Base-by-base conservation (phyloP, 768 basidiomycete genomes). In the Serendipita vermifera region DNA sequence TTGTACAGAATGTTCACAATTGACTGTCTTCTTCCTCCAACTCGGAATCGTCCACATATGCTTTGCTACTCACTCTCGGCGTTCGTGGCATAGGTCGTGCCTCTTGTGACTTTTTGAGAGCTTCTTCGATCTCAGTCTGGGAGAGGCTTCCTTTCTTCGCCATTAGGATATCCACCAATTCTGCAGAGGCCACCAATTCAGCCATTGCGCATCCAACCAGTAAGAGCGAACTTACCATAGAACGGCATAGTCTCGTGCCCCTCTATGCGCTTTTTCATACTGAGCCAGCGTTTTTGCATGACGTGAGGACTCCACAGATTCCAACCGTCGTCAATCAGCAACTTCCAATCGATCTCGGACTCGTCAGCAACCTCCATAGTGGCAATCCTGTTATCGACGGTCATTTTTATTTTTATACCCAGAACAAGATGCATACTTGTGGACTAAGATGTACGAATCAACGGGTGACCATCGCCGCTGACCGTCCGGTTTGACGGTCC, bases 291-390 rank as follows among this genome's bases (percentile, higher is more conserved):
- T 35, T 85, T 76, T 61, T 88, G 87, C 33, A 90, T 70, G 13
- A 77, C 73, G 63, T 90, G 87, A 0, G 85, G 79, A 65, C 87
- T 89, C 85, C 85, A 89, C 6, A 87, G 64, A 62, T 89, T 87
- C 87, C 87, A 89, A 57, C 82, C 73, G 14, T 77, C 64, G 65
- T 91, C 87, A 1, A 78, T 71, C 9, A 90, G 71, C 15, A 75
- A 74, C 64, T 86, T 87, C 88, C 87, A 91, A 62, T 87, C 83
- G 41, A 91, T 83, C 64, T 90, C 88, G 27, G 79, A 83, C 62
- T 91, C 87, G 62, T 89, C 82, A 39, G 76, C 74, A 54, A 89
- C 83, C 57, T 81, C 76, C 43, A 89, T 66, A 0, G 84, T 80
- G 63, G 83, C 83, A 51, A 91, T 73, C 66, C 87, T 90, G 62